Evolutionary conservation across 768 basidiomycete species (phyloP).

Genomic region (Boletellus ananiceps): DNA sequence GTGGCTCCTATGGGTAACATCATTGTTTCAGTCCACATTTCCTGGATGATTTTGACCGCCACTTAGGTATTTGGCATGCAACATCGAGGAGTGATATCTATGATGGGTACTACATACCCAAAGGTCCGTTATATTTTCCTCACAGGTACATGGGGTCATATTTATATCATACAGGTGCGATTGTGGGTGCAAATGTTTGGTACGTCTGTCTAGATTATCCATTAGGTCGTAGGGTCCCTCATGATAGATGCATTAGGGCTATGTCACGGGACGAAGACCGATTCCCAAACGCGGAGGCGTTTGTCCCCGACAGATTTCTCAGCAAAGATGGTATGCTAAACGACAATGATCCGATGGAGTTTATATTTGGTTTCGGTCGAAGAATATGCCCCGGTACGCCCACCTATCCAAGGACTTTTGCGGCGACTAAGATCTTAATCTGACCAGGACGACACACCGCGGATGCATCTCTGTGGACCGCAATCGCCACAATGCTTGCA

Average conservation of each 20-base stretch:
- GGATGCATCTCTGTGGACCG: constrained; percentile 5
- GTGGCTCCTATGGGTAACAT: constrained; percentile 1
- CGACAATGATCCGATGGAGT: constrained; percentile 4
- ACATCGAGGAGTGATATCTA: constrained; percentile 29
- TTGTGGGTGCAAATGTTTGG: constrained; percentile 12
- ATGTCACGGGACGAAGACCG: constrained; percentile 9
- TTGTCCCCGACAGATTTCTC: constrained; percentile 12
- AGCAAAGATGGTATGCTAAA: constrained; percentile 6
- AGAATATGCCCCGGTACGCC: constrained; percentile 4
- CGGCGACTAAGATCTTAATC: background rate
- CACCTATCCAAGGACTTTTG: background rate
- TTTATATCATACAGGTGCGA: constrained; percentile 4
- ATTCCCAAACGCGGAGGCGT: constrained; percentile 9
- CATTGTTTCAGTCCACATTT: background rate
- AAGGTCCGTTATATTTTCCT: constrained; percentile 11
- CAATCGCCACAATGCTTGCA: constrained; percentile 13
- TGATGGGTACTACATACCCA: constrained; percentile 30
- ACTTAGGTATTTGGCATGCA: background rate
- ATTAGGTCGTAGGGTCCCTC: background rate
- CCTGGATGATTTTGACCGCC: background rate
- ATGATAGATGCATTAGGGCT: background rate
- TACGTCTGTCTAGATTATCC: background rate
- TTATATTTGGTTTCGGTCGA: constrained; percentile 15
- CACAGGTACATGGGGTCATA: no score
- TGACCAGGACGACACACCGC: constrained; percentile 1